Evolutionary conservation across 768 basidiomycete genomes (phyloP).

Genomic region (Psilocybe sp.): DNA sequence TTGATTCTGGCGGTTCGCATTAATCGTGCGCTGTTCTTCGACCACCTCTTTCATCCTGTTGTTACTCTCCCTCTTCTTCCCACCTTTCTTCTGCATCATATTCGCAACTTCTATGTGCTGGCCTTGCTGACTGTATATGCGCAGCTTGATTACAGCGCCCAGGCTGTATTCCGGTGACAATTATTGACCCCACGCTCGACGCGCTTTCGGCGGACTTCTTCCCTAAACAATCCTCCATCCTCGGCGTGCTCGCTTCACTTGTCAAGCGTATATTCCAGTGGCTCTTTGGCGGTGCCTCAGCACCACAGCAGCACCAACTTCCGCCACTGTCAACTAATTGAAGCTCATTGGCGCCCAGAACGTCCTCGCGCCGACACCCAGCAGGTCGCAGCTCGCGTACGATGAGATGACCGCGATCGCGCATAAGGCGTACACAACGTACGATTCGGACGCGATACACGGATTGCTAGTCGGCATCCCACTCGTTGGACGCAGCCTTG

Average conservation of each 20-base stretch:
- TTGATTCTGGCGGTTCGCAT: not conserved
- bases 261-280: no score
- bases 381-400: constrained; percentile 11
- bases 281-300: no score
- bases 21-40: not conserved
- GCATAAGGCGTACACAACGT: constrained; percentile 43
- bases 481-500: constrained; percentile 55
- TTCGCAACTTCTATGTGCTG: constrained; percentile 28
- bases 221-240: no score
- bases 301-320: no score
- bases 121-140: constrained; percentile 33
- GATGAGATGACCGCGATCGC: constrained; percentile 30
- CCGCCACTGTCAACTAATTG: constrained; percentile 15
- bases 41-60: constrained; percentile 13
- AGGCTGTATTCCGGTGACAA: constrained; percentile 56
- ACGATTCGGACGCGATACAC: constrained; percentile 61
- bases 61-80: constrained; percentile 29
- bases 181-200: constrained; percentile 44
- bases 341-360: constrained; percentile 7
- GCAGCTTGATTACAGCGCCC: constrained; percentile 38
- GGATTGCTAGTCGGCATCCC: constrained; percentile 70
- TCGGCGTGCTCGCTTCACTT: no score
- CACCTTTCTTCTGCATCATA: constrained; percentile 29
- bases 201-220: constrained; percentile 30
- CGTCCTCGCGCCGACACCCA: no score